A percentile compares a stretch with the other conserved stretches of the same genome.
Evolutionary conservation across 2,329 filamentous ascomycete genomes (phyloP).

Genomic region (Cryphonectria carpinicola): DNA sequence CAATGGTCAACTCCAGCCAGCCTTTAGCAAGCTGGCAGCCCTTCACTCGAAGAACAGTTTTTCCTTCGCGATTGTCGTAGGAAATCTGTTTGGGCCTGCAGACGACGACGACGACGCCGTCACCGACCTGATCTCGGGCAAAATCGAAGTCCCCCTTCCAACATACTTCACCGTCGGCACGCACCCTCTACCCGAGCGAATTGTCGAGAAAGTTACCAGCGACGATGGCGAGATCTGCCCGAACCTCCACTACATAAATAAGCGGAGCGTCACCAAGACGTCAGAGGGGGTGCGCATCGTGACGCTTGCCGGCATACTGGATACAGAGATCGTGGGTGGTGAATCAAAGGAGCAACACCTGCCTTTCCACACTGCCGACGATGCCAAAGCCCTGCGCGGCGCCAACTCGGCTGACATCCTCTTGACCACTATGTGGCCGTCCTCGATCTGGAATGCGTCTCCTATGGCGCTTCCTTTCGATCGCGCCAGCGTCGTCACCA

Average conservation of each 20-base stretch:
- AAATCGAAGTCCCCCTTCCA: constrained; percentile 74
- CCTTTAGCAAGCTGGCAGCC: constrained; percentile 78
- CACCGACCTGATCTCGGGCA: constrained; percentile 70
- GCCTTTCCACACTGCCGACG: constrained; percentile 77
- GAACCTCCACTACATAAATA: constrained; percentile 91
- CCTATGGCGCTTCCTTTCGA: constrained; percentile 62
- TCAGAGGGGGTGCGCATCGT: constrained; percentile 87
- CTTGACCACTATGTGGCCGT: constrained; percentile 85
- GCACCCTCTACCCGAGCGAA: constrained; percentile 68
- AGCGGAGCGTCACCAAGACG: constrained; percentile 85
- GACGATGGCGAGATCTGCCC: constrained; percentile 73
- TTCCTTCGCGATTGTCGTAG: constrained; percentile 79
- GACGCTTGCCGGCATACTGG: constrained; percentile 76
- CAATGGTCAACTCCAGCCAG: constrained; percentile 74
- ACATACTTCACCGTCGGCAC: constrained; percentile 90
- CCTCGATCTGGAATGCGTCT: constrained; percentile 70
- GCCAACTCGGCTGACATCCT: constrained; percentile 84
- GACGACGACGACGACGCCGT: constrained; percentile 54
- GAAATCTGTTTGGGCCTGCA: constrained; percentile 74
- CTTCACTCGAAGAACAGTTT: constrained; percentile 90
- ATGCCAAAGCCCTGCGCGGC: constrained; percentile 75
- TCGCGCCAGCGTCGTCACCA: constrained; percentile 54
- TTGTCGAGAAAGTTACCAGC: constrained; percentile 74
- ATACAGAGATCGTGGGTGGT: constrained; percentile 60
- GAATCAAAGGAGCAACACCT: constrained; percentile 73